Base-by-base conservation (phyloP, 208 protist species). In the Phytomonas serpens region DNA sequence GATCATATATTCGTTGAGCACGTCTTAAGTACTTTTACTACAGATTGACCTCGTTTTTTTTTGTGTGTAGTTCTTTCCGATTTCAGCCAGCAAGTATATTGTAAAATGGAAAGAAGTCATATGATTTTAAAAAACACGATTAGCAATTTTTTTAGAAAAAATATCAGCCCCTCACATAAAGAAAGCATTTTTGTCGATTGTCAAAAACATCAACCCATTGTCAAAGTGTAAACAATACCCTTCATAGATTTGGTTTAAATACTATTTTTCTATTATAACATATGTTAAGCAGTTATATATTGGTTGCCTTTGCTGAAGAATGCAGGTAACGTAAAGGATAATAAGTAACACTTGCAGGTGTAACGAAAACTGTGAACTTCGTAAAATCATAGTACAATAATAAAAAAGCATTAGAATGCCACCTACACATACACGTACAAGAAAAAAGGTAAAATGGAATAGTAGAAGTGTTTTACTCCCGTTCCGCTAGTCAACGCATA, bases 41-140 rank as follows among this genome's bases (percentile, higher is more conserved):
- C 64, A 32, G 4, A 64, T 67, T 33, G 19, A n/a, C 23, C 68
- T 69, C 62, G 4, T 74, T 29, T 9, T 63, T 69, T 62, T 52
- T 16, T 68, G 31, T 74, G 7, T 23, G 3, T 69, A 51, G 30
- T 69, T 38, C 52, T 11, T 65, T 69, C 13, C 37, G 2, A 61
- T 69, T 23, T 69, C 42, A 11, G 27, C 23, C 13, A 13, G 9
- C 16, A 65, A 42, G 14, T 42, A 42, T 23, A 0, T 1, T 65
- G 62, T 61, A 69, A 61, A 69, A 61, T 31, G 19, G 19, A 69
- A 38, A 61, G 31, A 38, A 69, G 13, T 3, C 32, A 61, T 61
- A 65, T 69, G 37, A 51, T 38, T 61, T 61, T 14, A 61, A 16
- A 31, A 69, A 69, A 2, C 37, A 32, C 16, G 37, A 42, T 3